A percentile compares a stretch with the other conserved stretches of the same genome.
Conservation (phyloP, 169 alveolate genomes). For the Amoebophrya sp. region DNA sequence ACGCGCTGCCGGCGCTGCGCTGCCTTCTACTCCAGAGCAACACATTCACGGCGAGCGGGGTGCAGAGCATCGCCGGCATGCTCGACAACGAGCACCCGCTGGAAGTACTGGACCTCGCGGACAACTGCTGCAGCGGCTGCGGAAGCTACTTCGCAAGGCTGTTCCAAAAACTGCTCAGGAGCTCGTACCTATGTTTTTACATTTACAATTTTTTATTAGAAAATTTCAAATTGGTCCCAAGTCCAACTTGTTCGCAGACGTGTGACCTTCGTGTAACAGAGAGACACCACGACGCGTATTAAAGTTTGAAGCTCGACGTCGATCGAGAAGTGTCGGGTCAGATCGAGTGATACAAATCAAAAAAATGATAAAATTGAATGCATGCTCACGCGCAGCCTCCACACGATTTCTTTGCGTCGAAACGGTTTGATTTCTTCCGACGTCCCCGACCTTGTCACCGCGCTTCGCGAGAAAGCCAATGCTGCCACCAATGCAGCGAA, state of each 20-base stretch:
- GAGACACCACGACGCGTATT: no score
- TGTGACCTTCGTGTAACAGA: no score
- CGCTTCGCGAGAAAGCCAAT: background rate
- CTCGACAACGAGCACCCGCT: background rate
- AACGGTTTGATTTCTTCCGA: background rate
- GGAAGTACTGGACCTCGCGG: background rate
- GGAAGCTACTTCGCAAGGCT: background rate
- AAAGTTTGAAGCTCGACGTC: no score
- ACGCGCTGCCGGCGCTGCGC: background rate
- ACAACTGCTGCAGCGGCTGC: background rate
- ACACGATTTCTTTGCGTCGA: background rate
- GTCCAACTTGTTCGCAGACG: no score
- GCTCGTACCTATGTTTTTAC: no score
- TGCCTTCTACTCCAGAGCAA: background rate
- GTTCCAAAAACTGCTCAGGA: background rate
- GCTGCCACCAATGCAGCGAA: no score
- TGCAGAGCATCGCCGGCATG: background rate
- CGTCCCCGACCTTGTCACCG: background rate
- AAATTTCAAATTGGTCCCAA: no score
- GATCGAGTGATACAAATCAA: no score
- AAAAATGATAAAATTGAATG: no score
- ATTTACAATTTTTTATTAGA: no score
- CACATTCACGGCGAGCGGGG: background rate
- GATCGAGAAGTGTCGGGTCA: no score
- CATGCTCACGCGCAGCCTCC: no score